A percentile compares a stretch with the other conserved stretches of the same genome.
phyloP scores from a whole-genome alignment of 768 basidiomycete genomes.

The Tricholoma terreum region DNA sequence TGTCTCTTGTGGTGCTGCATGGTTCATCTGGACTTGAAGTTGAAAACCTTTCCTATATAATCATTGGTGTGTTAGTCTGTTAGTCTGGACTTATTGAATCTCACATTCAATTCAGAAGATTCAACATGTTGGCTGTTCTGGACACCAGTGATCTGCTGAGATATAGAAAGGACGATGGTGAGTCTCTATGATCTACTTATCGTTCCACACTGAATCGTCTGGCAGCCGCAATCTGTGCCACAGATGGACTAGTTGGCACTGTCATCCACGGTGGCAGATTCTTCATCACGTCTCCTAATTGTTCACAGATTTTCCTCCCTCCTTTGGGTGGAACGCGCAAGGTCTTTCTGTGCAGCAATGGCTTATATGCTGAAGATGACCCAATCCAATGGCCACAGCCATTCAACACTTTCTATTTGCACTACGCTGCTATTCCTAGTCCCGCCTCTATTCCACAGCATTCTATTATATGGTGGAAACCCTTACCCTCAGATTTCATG shows the following conservation, averaged over 20 bases:
- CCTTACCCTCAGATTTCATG: too few species aligned
- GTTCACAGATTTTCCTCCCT: not conserved
- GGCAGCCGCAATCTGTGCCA: not conserved
- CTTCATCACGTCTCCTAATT: not conserved
- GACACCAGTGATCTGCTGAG: not conserved
- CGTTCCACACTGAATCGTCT: not conserved
- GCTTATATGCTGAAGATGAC: too few species aligned
- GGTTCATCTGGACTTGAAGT: too few species aligned
- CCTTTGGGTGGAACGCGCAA: not conserved
- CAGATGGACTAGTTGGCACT: not conserved
- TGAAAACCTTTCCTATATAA: too few species aligned
- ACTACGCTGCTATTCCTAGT: too few species aligned
- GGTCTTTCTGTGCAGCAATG: not conserved
- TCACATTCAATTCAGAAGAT: not conserved
- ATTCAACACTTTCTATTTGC: too few species aligned
- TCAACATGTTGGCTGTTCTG: not conserved
- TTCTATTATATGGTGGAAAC: too few species aligned
- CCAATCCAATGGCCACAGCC: too few species aligned
- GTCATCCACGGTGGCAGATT: not conserved
- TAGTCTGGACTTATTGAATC: too few species aligned
- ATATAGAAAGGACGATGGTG: not conserved
- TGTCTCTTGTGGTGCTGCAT: too few species aligned
- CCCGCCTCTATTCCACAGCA: too few species aligned
- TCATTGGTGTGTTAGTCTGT: too few species aligned
- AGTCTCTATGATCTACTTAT: not conserved